Percentiles rank a stretch among this genome's conserved stretches.
Conservation (phyloP, 2,329 filamentous ascomycete species). For the Cladosporium sp. region DNA sequence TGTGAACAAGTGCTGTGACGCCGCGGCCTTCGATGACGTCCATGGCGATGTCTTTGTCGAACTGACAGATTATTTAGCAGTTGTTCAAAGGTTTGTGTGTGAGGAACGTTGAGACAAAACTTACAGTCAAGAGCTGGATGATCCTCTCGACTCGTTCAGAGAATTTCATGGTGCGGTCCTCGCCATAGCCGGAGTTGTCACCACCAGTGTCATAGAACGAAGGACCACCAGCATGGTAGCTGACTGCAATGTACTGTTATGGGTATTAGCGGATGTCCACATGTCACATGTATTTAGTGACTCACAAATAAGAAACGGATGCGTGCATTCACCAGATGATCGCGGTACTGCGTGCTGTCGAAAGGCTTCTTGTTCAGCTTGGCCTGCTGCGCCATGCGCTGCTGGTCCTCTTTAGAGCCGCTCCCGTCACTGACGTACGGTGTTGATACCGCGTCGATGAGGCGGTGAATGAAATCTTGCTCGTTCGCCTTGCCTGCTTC, state of each 20-base stretch:
- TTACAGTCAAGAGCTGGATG: slow-evolving; percentile 5
- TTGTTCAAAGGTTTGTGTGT: background rate
- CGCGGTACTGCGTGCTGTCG: slow-evolving; percentile 15
- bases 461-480: background rate
- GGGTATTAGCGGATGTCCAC: background rate
- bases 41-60: slow-evolving; percentile 23
- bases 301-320: slow-evolving; percentile 19
- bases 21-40: slow-evolving; percentile 23
- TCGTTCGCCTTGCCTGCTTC: background rate
- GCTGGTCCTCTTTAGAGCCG: slow-evolving; percentile 6
- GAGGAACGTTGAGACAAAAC: background rate
- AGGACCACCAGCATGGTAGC: slow-evolving; percentile 19
- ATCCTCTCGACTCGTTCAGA: slow-evolving; percentile 16
- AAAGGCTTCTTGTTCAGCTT: slow-evolving; percentile 13
- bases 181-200: slow-evolving; percentile 21
- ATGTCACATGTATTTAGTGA: no score
- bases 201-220: slow-evolving; percentile 19
- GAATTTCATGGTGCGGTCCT: slow-evolving; percentile 17
- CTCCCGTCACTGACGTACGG: slow-evolving; percentile 2
- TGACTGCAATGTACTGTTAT: slow-evolving; percentile 13
- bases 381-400: slow-evolving; percentile 8
- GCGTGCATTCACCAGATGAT: slow-evolving; percentile 17
- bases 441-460: slow-evolving; percentile 4
- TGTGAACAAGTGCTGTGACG: slow-evolving; percentile 20
- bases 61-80: background rate